Evolutionary conservation across 352 stramenopile species (phyloP).

Genomic region (Blastocystis sp.): DNA sequence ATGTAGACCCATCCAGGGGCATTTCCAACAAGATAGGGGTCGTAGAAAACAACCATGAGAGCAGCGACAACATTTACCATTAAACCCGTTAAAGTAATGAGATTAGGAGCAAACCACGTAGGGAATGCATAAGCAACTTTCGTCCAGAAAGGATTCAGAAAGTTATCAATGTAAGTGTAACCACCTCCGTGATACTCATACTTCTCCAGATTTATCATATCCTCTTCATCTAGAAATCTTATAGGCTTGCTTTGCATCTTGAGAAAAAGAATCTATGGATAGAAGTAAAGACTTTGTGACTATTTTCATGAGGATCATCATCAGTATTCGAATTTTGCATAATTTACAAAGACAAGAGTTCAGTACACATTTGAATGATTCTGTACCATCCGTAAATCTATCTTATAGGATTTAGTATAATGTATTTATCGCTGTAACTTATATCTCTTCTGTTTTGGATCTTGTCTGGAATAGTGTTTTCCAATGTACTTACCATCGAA

Average conservation of each 20-base stretch:
- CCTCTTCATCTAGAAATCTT: neutral
- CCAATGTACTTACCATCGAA: too few relatives aligned
- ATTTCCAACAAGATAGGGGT: constrained; percentile 5
- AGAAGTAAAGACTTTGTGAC: too few relatives aligned
- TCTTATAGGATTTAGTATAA: too few relatives aligned
- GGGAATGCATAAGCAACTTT: constrained; percentile 50
- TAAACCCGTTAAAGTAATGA: constrained; percentile 42
- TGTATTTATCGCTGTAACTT: too few relatives aligned
- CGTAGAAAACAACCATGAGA: constrained; percentile 70
- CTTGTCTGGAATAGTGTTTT: too few relatives aligned
- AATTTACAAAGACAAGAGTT: too few relatives aligned
- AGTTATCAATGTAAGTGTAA: constrained; percentile 38
- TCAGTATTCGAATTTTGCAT: too few relatives aligned
- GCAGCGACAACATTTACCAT: constrained; percentile 70
- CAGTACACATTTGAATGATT: too few relatives aligned
- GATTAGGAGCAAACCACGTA: constrained; percentile 50
- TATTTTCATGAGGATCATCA: too few relatives aligned
- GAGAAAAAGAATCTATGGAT: neutral
- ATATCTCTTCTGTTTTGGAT: too few relatives aligned
- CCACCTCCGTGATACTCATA: constrained; percentile 60
- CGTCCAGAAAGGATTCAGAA: constrained; percentile 45
- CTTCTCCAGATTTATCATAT: constrained; percentile 23
- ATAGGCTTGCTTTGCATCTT: neutral
- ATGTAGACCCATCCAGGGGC: constrained; percentile 68
- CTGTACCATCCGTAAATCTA: too few relatives aligned